A percentile compares a stretch with the other conserved stretches of the same genome.
Evolutionary conservation across 768 basidiomycete genomes (phyloP).

Genomic region (Russula sp.): DNA sequence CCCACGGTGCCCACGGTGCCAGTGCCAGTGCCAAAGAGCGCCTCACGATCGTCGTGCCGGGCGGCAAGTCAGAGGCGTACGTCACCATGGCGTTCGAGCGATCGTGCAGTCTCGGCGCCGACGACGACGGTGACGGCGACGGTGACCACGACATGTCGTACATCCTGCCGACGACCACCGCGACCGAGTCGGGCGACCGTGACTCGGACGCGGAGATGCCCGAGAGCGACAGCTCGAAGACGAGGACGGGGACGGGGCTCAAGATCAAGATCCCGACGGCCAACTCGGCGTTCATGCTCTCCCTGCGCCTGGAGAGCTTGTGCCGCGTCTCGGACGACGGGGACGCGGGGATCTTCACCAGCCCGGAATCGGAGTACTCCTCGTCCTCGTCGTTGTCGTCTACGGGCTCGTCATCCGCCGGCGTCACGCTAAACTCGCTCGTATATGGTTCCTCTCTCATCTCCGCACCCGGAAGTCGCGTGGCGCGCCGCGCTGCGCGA

Average conservation of each 20-base stretch:
- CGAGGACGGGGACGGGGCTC: slow-evolving; percentile 7
- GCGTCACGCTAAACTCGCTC: not conserved
- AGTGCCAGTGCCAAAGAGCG: slow-evolving; percentile 4
- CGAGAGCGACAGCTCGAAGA: no score
- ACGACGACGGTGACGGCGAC: not conserved
- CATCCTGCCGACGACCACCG: not conserved
- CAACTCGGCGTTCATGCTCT: slow-evolving; percentile 16
- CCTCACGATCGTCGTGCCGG: slow-evolving; percentile 16
- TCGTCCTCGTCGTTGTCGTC: not conserved
- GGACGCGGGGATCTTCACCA: not conserved
- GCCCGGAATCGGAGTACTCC: not conserved
- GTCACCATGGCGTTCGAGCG: slow-evolving; percentile 20
- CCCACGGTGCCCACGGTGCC: not conserved
- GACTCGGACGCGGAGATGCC: no score
- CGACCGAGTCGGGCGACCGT: no score
- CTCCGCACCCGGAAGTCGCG: not conserved
- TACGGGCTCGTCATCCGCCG: not conserved
- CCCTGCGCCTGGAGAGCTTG: slow-evolving; percentile 4
- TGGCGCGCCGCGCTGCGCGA: slow-evolving; percentile 3
- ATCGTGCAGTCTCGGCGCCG: slow-evolving; percentile 9
- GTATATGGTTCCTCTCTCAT: not conserved
- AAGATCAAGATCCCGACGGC: slow-evolving; percentile 18
- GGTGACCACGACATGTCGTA: not conserved
- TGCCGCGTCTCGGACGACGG: slow-evolving; percentile 6
- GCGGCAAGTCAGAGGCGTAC: slow-evolving; percentile 21